A percentile compares a stretch with the other conserved stretches of the same genome.
Conservation (phyloP, 352 stramenopile genomes). For the Pythium apleroticum region DNA sequence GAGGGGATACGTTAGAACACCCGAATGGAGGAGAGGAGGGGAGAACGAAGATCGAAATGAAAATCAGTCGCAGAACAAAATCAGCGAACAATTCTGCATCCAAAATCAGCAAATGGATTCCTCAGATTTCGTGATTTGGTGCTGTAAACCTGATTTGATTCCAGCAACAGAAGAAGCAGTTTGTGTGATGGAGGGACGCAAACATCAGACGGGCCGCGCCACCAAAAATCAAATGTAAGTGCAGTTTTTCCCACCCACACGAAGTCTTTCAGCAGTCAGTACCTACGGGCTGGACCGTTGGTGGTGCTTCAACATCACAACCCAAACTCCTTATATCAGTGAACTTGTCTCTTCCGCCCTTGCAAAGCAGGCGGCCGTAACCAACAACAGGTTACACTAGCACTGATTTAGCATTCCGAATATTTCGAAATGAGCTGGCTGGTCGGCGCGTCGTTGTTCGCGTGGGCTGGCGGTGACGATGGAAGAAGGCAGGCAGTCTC, state of each 20-base stretch:
- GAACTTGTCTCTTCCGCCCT: background rate
- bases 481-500: conserved; percentile 3
- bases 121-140: background rate
- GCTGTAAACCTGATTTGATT: background rate
- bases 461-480: background rate
- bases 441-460: background rate
- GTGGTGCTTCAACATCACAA: conserved; percentile 4
- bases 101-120: background rate
- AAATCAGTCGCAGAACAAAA: background rate
- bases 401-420: background rate
- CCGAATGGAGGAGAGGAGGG: background rate
- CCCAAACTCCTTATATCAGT: conserved; percentile 4
- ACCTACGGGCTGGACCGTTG: conserved; percentile 9
- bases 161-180: no score
- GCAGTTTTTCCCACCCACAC: conserved; percentile 15
- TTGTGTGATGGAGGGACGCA: background rate
- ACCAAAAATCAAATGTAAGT: conserved; percentile 6
- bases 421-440: background rate
- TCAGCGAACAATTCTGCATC: no score
- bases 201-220: background rate
- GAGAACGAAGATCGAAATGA: background rate
- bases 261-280: conserved; percentile 21
- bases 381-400: background rate
- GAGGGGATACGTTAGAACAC: background rate
- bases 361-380: no score